Evolutionary conservation across 176 grass and related monocot species (phyloP), one percentile per base, ranked within the genome.

Genomic region (Hordeum marinum): DNA sequence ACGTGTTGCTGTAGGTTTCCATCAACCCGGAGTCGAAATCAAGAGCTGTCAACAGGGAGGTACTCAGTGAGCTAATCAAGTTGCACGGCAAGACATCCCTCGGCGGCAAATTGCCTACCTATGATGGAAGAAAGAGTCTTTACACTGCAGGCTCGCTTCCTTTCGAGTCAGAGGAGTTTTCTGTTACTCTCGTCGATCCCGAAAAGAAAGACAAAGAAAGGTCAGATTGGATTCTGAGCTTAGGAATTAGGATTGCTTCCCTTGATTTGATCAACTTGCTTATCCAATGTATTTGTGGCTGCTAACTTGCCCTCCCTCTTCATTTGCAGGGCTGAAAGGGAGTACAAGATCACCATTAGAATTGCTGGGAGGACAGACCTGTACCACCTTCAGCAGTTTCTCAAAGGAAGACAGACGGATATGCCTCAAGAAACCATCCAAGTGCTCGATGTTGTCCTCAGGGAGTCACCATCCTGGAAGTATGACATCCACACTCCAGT

Each of bases 61-160:
- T 98, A 7, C 90, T 95, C 37, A 85, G 37, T 25, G 92, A 98
- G 25, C 85, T 98, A 2, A 83, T 95, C 50, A 91, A 63, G 75
- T 23, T 91, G 75, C 72, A 98, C 62, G 86, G 76, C 60, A 58
- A 88, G 50, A 83, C 87, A 59, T 62, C 81, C 39, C 85, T 98
- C 32, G 92, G 87, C 0, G 85, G 88, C n/a, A 89, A 92, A 78
- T 20, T 93, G 45, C 90, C 92, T 26, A 92, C 86, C 64, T 98
- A 93, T 32, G 92, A 98, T 88, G 95, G 95, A 35, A 85, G 87
- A 46, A 98, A 94, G 73, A 94, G 95, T 84, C 90, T 94, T 9
- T 98, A 94, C 36, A 94, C 95, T 84, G 95, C 92, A 23, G 90
- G 95, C 34, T 36, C 90, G 42, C 88, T 98, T n/a, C 95, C 95